Conservation (phyloP, 2,329 filamentous ascomycete species). For the Apiospora rasikravindrae region DNA sequence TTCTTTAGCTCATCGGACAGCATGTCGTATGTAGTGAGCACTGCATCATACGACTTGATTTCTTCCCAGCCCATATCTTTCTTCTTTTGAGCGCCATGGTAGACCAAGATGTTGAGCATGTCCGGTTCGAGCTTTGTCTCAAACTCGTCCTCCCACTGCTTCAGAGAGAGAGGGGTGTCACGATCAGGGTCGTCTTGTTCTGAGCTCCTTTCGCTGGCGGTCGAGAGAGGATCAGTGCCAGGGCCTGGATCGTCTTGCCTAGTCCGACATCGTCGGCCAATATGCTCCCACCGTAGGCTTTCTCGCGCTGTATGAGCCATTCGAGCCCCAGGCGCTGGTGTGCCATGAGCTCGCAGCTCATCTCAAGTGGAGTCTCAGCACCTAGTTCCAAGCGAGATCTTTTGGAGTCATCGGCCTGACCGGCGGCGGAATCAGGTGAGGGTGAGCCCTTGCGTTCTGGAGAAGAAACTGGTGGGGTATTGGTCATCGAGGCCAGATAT, state of each 20-base stretch:
- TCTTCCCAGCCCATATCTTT: slow-evolving; percentile 26
- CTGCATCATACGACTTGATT: slow-evolving; percentile 71
- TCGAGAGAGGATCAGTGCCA: slow-evolving; percentile 35
- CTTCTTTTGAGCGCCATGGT: slow-evolving; percentile 30
- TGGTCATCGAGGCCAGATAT: too few relatives aligned
- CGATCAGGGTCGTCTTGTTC: slow-evolving; percentile 36
- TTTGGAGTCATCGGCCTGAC: background rate
- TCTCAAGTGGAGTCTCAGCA: slow-evolving; percentile 26
- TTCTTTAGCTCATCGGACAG: background rate
- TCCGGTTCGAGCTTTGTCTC: slow-evolving; percentile 35
- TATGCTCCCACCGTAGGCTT: slow-evolving; percentile 32
- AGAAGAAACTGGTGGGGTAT: background rate
- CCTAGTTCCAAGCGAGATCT: background rate
- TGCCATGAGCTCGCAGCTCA: slow-evolving; percentile 32
- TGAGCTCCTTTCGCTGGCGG: background rate
- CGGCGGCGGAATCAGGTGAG: background rate
- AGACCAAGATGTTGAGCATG: slow-evolving; percentile 34
- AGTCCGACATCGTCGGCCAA: slow-evolving; percentile 39
- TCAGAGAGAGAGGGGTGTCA: slow-evolving; percentile 21
- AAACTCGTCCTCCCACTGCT: slow-evolving; percentile 25
- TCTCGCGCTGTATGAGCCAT: slow-evolving; percentile 36
- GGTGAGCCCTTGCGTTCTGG: background rate
- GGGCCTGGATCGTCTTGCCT: slow-evolving; percentile 38
- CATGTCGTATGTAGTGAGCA: slow-evolving; percentile 82
- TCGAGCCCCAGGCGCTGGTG: slow-evolving; percentile 37